A percentile compares a stretch with the other conserved stretches of the same genome.
phyloP scores from a whole-genome alignment of 202 grass and related monocot genomes.

The Saccharum hybrid region DNA sequence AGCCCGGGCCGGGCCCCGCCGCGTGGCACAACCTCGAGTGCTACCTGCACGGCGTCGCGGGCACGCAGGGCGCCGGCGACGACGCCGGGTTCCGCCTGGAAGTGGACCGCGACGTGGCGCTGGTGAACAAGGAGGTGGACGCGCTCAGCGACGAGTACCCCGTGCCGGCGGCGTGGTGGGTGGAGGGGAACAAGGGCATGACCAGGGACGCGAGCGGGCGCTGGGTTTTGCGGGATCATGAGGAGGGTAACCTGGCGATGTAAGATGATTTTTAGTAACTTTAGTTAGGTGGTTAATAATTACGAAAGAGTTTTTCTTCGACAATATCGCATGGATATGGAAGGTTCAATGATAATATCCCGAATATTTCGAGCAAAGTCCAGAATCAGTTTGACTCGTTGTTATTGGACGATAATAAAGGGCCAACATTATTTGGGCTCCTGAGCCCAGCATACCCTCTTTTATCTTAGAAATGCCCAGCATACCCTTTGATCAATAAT shows the following conservation, averaged over 20 bases:
- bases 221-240: conserved; percentile 65
- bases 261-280: neutral
- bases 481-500: neutral
- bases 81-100: conserved; percentile 43
- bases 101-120: conserved; percentile 65
- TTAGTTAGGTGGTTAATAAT: too few relatives aligned
- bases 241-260: conserved; percentile 56
- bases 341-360: neutral
- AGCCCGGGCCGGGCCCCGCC: conserved; percentile 18
- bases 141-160: conserved; percentile 58
- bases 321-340: too few relatives aligned
- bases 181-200: conserved; percentile 71
- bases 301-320: too few relatives aligned
- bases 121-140: conserved; percentile 71
- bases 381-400: too few relatives aligned
- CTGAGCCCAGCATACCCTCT: neutral
- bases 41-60: conserved; percentile 67
- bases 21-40: conserved; percentile 74
- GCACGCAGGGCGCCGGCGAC: conserved; percentile 46
- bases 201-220: conserved; percentile 49
- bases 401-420: neutral
- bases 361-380: neutral
- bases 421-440: neutral
- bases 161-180: conserved; percentile 63
- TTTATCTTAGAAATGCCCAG: neutral